Evolutionary conservation across 2,329 filamentous ascomycete genomes (phyloP).

Genomic region (Trichoderma koningii): DNA sequence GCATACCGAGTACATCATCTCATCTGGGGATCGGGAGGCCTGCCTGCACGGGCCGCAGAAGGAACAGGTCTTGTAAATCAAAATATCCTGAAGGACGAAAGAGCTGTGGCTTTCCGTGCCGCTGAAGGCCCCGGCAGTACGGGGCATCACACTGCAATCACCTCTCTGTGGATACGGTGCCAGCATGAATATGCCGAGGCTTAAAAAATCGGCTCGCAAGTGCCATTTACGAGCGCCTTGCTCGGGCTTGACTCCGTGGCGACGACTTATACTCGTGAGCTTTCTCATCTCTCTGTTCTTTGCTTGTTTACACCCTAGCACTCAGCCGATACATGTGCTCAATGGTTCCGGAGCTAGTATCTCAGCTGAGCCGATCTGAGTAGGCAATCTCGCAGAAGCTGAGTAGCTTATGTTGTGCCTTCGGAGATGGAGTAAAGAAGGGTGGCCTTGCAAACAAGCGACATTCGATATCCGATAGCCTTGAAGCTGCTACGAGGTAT

Average conservation of each 20-base stretch:
- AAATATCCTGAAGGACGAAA: too few species aligned
- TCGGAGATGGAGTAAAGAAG: too few species aligned
- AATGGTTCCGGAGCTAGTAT: neutral
- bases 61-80: neutral
- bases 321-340: too few species aligned
- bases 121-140: neutral
- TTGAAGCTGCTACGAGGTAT: too few species aligned
- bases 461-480: too few species aligned
- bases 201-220: neutral
- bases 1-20: neutral
- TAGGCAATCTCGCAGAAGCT: neutral
- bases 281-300: neutral
- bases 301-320: too few species aligned
- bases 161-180: neutral
- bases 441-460: too few species aligned
- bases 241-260: neutral
- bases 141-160: neutral
- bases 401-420: too few species aligned
- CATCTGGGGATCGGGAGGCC: neutral
- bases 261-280: neutral
- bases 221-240: neutral
- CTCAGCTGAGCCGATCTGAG: neutral
- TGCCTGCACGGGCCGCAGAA: slow-evolving; percentile 13
- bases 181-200: neutral
- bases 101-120: slow-evolving; percentile 6